Evolutionary conservation across 192 early-diverging fungal species (phyloP), one percentile per base, ranked within the genome.

Genomic region (Coemansia sp.): DNA sequence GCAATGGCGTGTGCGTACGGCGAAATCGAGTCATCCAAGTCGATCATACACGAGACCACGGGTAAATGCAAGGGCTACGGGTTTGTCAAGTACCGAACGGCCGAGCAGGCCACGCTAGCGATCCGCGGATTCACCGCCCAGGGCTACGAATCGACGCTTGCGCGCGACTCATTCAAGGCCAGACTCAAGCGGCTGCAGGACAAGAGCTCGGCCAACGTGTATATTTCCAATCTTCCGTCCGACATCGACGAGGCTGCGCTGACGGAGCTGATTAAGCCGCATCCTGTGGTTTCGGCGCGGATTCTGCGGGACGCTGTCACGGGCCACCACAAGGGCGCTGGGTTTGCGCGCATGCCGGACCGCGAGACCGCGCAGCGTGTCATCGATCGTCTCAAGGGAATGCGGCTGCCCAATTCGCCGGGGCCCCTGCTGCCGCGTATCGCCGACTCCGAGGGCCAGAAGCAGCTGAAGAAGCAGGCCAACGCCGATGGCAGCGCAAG

Each of bases 21-120:
- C 41, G 68, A 62, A 16, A 89, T 96, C 42, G 80, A 89, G 60
- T 93, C 93, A 52, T 88, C 87, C 38, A 96, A 96, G 64, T 89
- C 92, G 18, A 95, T 96, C 42, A 83, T 96, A 58, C 88, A 95
- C 75, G 87, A 89, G 54, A 79, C 80, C n/a, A 89, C 91, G 3
- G 87, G 87, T 16, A 87, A 89, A 66, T 95, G 94, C 71, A 94
- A 93, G 75, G 93, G 93, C 5, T 96, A 92, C 77, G 94, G 94
- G 10, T 96, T 96, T 70, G 90, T 92, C 32, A 90, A 92, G 87
- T 96, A 90, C 79, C 86, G 89, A 48, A 88, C 85, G 2, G 88
- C 83, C 21, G 86, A 85, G 11, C 86, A 92, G 61, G 90, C 92
- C 0, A 65, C 82, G 26, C 32, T 62, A 12, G 93, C 93, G 21